Conservation (phyloP, 768 basidiomycete genomes). For the Rossbeevera mucosa region DNA sequence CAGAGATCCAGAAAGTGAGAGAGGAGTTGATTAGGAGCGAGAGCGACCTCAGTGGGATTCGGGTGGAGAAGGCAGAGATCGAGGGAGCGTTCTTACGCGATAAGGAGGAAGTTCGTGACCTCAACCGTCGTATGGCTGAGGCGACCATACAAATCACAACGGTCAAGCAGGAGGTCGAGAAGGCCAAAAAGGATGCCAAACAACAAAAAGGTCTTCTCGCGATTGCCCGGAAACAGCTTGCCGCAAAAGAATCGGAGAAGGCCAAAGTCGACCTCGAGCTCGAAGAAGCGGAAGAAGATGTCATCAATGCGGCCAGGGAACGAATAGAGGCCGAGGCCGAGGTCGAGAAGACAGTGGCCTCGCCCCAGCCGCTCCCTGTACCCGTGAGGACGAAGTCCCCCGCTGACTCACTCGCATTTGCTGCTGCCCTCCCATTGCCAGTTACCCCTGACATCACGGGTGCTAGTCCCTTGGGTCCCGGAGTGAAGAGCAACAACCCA, state of each 20-base stretch:
- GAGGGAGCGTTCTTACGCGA: slow-evolving; percentile 84
- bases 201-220: slow-evolving; percentile 95
- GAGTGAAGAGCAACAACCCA: slow-evolving; percentile 82
- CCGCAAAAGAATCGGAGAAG: slow-evolving; percentile 74
- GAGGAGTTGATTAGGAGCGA: slow-evolving; percentile 85
- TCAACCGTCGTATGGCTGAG: slow-evolving; percentile 83
- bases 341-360: slow-evolving; percentile 32
- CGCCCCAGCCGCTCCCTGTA: slow-evolving; percentile 11
- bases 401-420: slow-evolving; percentile 48
- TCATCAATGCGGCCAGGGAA: slow-evolving; percentile 49
- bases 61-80: slow-evolving; percentile 87
- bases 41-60: slow-evolving; percentile 84
- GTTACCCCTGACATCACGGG: slow-evolving; percentile 59
- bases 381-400: slow-evolving; percentile 37
- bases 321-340: slow-evolving; percentile 52
- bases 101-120: slow-evolving; percentile 87
- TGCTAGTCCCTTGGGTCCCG: slow-evolving; percentile 38
- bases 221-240: slow-evolving; percentile 91
- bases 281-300: slow-evolving; percentile 57
- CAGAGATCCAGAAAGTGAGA: slow-evolving; percentile 65
- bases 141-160: slow-evolving; percentile 66
- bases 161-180: slow-evolving; percentile 76
- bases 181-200: slow-evolving; percentile 87
- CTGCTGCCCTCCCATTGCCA: slow-evolving; percentile 71
- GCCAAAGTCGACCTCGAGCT: slow-evolving; percentile 69